Conservation (phyloP, 257 asterid genomes). For the Verbascum thapsus region DNA sequence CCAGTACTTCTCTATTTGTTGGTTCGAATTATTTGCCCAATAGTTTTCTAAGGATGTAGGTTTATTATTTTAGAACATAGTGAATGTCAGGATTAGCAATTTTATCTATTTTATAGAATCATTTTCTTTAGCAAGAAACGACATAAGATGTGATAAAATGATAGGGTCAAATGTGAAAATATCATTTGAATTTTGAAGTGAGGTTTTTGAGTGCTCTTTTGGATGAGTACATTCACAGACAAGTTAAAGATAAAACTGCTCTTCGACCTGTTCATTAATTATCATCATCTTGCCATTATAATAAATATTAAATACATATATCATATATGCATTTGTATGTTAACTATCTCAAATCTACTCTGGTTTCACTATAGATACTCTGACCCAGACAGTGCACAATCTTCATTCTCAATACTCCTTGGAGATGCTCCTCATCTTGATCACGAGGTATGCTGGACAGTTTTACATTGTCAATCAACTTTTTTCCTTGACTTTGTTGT, state of each 20-base stretch:
- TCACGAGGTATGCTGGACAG: constrained; percentile 57
- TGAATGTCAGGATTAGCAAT: constrained; percentile 15
- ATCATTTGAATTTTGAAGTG: constrained; percentile 9
- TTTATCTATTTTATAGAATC: not conserved
- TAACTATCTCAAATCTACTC: constrained; percentile 5
- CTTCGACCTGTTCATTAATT: constrained; percentile 5
- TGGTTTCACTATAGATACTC: constrained; percentile 52
- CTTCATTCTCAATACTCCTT: constrained; percentile 89
- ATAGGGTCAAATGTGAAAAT: constrained; percentile 7
- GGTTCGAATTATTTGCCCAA: constrained; percentile 4
- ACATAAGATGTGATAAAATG: constrained; percentile 1
- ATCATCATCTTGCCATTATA: constrained; percentile 11
- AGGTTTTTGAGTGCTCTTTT: not conserved
- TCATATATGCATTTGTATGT: not conserved
- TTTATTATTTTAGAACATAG: not conserved
- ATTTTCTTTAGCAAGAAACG: constrained; percentile 19
- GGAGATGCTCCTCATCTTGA: constrained; percentile 25
- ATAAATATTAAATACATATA: not conserved
- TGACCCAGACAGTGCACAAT: constrained; percentile 86
- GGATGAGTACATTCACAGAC: not conserved
- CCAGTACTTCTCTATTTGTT: not conserved
- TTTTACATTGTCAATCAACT: constrained; percentile 3
- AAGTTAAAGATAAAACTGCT: constrained; percentile 5
- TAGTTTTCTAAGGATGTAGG: not conserved
- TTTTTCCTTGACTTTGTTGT: constrained; percentile 11